Conservation (phyloP, 208 protist genomes). For the Crithidia thermophila region DNA sequence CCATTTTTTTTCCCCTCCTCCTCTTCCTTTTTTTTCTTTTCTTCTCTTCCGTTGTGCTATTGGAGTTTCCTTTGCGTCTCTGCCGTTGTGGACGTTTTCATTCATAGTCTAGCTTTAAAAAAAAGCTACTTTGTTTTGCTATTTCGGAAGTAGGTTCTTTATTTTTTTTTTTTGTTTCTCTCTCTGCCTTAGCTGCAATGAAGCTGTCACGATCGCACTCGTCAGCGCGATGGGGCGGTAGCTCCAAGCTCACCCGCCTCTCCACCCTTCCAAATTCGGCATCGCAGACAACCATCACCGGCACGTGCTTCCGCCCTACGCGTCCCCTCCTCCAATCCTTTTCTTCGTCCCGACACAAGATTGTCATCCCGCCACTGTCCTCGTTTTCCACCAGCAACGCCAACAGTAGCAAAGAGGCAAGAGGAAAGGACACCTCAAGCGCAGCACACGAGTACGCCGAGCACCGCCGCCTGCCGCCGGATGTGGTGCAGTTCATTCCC, state of each 20-base stretch:
- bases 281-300: neutral
- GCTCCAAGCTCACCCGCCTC: too few species aligned
- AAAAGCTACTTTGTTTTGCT: neutral
- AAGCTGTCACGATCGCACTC: too few species aligned
- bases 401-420: neutral
- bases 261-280: neutral
- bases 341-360: slow-evolving; percentile 38
- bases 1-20: neutral
- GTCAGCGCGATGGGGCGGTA: too few species aligned
- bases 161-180: slow-evolving; percentile 17
- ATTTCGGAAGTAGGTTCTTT: neutral
- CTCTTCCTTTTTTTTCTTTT: slow-evolving; percentile 8
- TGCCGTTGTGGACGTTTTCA: too few species aligned
- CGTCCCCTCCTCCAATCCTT: slow-evolving; percentile 13
- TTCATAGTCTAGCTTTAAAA: neutral
- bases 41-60: neutral
- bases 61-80: neutral
- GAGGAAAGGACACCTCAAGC: neutral
- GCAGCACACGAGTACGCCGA: slow-evolving; percentile 36
- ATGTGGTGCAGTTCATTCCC: slow-evolving; percentile 42
- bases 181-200: too few species aligned
- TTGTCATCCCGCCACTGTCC: slow-evolving; percentile 59
- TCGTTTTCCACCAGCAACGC: neutral
- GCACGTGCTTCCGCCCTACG: slow-evolving; percentile 6
- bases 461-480: slow-evolving; percentile 27